Base-by-base conservation (phyloP, 495 filamentous ascomycete species). In the Saxispiralis lemnorum region DNA sequence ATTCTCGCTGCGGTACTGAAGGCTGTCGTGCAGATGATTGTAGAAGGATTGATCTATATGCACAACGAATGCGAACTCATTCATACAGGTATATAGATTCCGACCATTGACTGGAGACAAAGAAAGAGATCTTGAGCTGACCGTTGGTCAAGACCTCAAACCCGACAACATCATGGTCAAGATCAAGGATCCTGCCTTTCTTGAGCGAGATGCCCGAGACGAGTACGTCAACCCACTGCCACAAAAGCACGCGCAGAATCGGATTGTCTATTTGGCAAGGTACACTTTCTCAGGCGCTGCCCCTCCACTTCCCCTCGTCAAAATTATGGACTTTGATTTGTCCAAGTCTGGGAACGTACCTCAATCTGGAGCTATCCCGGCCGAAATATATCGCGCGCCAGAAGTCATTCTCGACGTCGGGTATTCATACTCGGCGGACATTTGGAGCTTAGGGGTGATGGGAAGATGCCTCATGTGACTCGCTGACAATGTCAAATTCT, bases 151-250 rank as follows among this genome's bases (percentile, higher is more conserved):
- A 67, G 66, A 67, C 57, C 49, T 70, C 37, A 70, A 67, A 50
- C 51, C 62, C 46, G 59, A 66, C 20, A 70, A 70, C 39, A 63
- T 70, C 45, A 58, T 68, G 50, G 55, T 67, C 30, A 56, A 50
- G 43, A 62, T 67, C 47, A 63, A 68, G 49, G 62, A 68, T 57
- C 53, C 48, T 46, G 50, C 58, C 31, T 57, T 66, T 21, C 57
- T 70, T 43, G 46, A 57, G 53, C 57, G 58, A 41, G 66, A 63
- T 44, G 59, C 63, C 39, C 44, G 60, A 46, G 53, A 47, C 46
- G 53, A 65, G 49, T 51, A 54, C 53, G 43, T 53, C 44, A 56
- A 57, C 21, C 63, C 60, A 12, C 64, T 67, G 56, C 48, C 53
- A 51, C 63, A 52, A 47, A 68, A 68, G 49, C 30, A 51, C 32